Evolutionary conservation across 352 stramenopile species (phyloP).

Genomic region (Phytophthora cactorum): DNA sequence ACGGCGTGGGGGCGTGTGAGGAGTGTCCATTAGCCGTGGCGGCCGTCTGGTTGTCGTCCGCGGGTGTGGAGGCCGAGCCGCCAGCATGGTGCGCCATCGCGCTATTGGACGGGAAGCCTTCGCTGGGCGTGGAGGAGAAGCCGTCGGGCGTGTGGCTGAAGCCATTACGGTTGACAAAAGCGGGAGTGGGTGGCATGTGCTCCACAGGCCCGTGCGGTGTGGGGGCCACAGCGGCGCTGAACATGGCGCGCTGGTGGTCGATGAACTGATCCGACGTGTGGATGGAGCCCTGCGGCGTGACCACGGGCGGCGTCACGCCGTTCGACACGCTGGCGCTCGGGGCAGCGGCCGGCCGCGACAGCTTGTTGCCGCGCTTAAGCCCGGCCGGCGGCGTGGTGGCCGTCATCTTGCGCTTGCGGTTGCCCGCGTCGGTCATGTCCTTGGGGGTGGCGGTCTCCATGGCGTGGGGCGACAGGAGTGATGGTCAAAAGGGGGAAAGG

Average conservation of each 20-base stretch:
- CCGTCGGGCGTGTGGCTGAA: slow-evolving; percentile 70
- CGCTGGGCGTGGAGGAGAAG: slow-evolving; percentile 66
- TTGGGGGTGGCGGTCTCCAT: slow-evolving; percentile 38
- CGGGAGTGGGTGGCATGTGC: slow-evolving; percentile 86
- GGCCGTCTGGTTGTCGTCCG: slow-evolving; percentile 34
- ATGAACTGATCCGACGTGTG: slow-evolving; percentile 79
- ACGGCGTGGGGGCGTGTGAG: slow-evolving; percentile 62
- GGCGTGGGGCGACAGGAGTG: slow-evolving; percentile 16
- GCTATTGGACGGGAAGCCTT: slow-evolving; percentile 44
- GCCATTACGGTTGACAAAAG: slow-evolving; percentile 73
- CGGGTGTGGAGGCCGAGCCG: slow-evolving; percentile 28
- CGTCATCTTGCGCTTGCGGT: slow-evolving; percentile 84
- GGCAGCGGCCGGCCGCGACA: slow-evolving; percentile 45
- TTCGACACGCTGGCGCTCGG: slow-evolving; percentile 34
- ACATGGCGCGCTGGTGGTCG: slow-evolving; percentile 79
- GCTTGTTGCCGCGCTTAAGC: slow-evolving; percentile 60
- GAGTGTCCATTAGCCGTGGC: slow-evolving; percentile 29
- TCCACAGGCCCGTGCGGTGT: slow-evolving; percentile 77
- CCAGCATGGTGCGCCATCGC: slow-evolving; percentile 17
- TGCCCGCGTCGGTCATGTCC: slow-evolving; percentile 41
- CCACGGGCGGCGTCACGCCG: slow-evolving; percentile 43
- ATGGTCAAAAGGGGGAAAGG: slow-evolving; percentile 17
- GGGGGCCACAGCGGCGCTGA: slow-evolving; percentile 74
- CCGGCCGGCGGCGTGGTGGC: slow-evolving; percentile 44
- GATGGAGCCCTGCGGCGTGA: slow-evolving; percentile 51